Evolutionary conservation across 257 asterid genomes (phyloP).

Genomic region (Dorcoceras hygrometricum): DNA sequence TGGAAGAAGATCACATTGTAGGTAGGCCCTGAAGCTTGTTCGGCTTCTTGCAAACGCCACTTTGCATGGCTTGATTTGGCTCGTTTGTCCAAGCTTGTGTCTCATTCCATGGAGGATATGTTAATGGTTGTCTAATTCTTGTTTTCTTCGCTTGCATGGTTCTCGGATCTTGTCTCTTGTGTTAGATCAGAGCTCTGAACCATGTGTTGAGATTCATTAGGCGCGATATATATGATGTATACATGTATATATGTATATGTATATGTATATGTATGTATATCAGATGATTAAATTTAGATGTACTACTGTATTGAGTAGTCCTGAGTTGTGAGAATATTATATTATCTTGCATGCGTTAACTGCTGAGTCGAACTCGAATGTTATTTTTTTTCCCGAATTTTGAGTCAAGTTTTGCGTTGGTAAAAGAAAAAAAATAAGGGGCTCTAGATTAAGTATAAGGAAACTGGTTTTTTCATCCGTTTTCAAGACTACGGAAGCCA

Average conservation of each 20-base stretch:
- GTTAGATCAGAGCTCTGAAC: not conserved
- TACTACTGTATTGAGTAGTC: not conserved
- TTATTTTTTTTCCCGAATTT: no score
- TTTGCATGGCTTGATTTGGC: not conserved
- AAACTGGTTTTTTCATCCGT: no score
- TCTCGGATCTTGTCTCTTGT: no score
- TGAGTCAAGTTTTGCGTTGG: no score
- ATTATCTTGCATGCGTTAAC: not conserved
- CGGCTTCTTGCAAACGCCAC: not conserved
- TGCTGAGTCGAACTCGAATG: no score
- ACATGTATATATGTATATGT: no score
- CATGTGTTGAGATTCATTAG: not conserved
- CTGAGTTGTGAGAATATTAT: not conserved
- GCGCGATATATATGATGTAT: no score
- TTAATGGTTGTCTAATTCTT: not conserved
- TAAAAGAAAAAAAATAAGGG: no score
- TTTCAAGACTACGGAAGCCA: no score
- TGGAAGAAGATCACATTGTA: not conserved
- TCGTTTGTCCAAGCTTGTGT: not conserved
- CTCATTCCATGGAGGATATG: not conserved
- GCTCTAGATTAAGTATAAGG: no score
- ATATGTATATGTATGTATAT: no score
- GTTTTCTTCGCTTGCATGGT: not conserved
- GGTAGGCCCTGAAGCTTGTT: not conserved
- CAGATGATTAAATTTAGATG: not conserved